Percentiles rank a stretch among this genome's conserved stretches.
These are phyloP conservation scores for Keithomyces neogunnii DNA, from an alignment of 2,329 filamentous ascomycete species.

Conservation along the genomic window DNA sequence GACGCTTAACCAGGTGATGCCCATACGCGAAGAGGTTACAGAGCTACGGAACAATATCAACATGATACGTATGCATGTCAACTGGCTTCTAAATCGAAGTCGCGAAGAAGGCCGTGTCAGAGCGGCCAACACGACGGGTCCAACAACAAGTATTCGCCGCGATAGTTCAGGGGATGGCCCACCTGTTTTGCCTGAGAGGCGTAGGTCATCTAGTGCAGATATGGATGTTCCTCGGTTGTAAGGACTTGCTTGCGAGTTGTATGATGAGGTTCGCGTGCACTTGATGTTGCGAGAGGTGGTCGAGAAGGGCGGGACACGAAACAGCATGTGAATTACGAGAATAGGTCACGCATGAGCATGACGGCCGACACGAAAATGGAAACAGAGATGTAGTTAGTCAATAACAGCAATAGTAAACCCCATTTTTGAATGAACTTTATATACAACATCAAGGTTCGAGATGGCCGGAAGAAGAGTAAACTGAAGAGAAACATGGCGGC, in stretches of 20 bases:
- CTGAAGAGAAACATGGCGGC: not conserved
- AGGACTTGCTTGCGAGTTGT: not conserved
- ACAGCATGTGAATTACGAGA: not conserved
- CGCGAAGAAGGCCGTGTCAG: conserved; percentile 36
- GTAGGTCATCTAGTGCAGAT: conserved; percentile 28
- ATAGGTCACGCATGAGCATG: not conserved
- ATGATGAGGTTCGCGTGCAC: not conserved
- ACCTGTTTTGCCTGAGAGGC: conserved; percentile 23
- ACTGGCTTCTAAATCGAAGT: conserved; percentile 47
- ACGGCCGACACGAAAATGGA: not conserved
- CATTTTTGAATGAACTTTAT: too few species aligned
- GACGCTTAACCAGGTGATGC: conserved; percentile 53
- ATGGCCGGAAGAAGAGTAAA: not conserved
- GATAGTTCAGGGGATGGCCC: conserved; percentile 19
- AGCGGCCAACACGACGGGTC: conserved; percentile 26
- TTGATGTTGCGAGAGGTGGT: too few species aligned
- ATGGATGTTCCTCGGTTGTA: conserved; percentile 29
- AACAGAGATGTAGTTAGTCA: not conserved
- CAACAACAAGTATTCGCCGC: conserved; percentile 20
- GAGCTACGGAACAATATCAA: conserved; percentile 50
- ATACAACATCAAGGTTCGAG: too few species aligned
- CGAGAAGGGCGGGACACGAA: not conserved
- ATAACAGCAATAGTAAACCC: too few species aligned
- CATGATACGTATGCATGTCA: conserved; percentile 50
- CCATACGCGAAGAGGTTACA: conserved; percentile 53